Conservation (phyloP, 2,329 filamentous ascomycete genomes). For the Ophiostoma triangulosporum region DNA sequence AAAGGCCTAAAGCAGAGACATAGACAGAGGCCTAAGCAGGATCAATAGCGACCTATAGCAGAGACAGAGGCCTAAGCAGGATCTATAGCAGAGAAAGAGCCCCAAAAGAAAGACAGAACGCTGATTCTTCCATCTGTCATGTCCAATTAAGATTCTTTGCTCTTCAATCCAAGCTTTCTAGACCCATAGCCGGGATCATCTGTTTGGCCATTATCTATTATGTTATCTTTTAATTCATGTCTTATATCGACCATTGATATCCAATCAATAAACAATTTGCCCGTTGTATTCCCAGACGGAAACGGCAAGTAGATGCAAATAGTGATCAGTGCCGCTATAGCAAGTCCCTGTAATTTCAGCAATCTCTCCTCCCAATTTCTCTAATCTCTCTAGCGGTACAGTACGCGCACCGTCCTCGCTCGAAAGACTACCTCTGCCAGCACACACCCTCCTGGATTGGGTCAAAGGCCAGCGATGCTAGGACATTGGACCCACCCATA, state of each 20-base stretch:
- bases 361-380: background rate
- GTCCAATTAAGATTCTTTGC: background rate
- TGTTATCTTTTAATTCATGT: background rate
- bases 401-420: background rate
- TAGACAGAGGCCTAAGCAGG: too few species aligned
- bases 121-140: background rate
- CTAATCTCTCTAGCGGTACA: background rate
- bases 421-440: background rate
- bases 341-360: background rate
- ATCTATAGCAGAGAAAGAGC: too few species aligned
- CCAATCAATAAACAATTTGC: background rate
- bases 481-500: background rate
- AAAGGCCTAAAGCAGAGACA: too few species aligned
- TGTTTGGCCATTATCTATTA: background rate
- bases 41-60: too few species aligned
- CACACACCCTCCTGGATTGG: background rate
- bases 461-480: background rate
- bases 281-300: background rate
- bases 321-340: background rate
- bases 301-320: background rate
- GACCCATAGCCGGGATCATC: background rate
- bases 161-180: conserved; percentile 1
- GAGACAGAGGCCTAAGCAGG: too few species aligned
- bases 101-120: too few species aligned
- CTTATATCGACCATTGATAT: background rate